Conservation (phyloP, 1,284 basidiomycete genomes). For the Apiotrichum laibachii region DNA sequence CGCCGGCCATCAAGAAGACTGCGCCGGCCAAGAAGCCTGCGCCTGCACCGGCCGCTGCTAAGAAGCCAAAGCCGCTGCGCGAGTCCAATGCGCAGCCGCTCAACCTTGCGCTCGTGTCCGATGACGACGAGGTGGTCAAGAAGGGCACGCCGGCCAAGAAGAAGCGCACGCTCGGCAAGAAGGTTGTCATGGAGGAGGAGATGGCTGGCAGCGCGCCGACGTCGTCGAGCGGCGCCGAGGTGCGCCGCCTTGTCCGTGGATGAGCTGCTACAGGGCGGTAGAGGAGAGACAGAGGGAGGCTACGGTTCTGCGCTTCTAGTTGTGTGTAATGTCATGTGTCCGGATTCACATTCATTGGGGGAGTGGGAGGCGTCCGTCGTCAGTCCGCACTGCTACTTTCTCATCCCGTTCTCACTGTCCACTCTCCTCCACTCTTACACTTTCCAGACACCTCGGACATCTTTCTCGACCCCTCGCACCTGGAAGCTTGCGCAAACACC, state of each 20-base stretch:
- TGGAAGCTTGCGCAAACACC: too few species aligned
- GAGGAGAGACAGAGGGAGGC: too few species aligned
- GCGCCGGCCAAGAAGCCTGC: not conserved
- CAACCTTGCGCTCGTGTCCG: constrained; percentile 1
- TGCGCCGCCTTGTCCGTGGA: constrained; percentile 39
- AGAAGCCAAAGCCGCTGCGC: not conserved
- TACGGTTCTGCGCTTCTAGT: too few species aligned
- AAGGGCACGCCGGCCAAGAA: constrained; percentile 47
- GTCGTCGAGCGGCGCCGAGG: constrained; percentile 31
- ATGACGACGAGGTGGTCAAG: constrained; percentile 28
- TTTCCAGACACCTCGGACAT: too few species aligned
- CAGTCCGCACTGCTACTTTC: too few species aligned
- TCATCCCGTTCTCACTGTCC: too few species aligned
- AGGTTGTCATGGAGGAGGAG: constrained; percentile 55
- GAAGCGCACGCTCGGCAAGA: constrained; percentile 56
- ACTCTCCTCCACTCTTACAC: too few species aligned
- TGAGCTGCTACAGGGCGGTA: not conserved
- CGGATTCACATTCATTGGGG: too few species aligned
- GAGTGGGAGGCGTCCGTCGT: too few species aligned
- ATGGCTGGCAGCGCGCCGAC: constrained; percentile 37
- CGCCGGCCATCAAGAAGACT: constrained; percentile 1
- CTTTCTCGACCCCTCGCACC: too few species aligned
- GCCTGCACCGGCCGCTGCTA: not conserved
- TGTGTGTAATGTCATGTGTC: too few species aligned
- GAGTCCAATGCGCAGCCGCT: constrained; percentile 2